Evolutionary conservation across 768 basidiomycete species (phyloP), one percentile per base, ranked within the genome.

Genomic region (Rhizopogon sp.): DNA sequence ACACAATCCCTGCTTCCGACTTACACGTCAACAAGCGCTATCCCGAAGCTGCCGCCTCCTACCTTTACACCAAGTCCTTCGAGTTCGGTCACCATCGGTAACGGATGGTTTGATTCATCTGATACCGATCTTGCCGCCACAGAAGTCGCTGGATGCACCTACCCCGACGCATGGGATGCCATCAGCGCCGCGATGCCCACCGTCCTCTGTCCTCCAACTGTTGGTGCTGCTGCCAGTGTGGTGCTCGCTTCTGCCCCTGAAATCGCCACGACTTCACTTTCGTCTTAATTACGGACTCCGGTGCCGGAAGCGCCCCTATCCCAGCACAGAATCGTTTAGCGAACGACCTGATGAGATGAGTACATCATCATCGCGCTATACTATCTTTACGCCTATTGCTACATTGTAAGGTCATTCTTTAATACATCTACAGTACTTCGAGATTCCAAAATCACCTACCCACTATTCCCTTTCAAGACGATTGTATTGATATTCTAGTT

Each of bases 101-200:
- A 74, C 56, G 87, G 86, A 3, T 88, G 87, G 87, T 75, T 74
- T 28, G 74, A 85, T 59, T 29, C 71, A 5, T 60, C 68, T 39
- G 83, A 87, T 60, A 82, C 77, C 4, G 70, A 65, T 17, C 66
- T 71, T 20, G 84, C 82, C 22, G 82, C 77, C 63, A 82, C 81
- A 17, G 74, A 80, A 28, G 75, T 89, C 45, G 69, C 75, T 47
- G 87, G 85, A 9, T 90, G 88, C 62, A 70, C 66, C 49, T 88
- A 90, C 63, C 85, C 83, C 25, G 67, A 82, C 60, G 74, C 82
- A 44, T 90, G 85, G 82, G 72, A 80, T 60, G 84, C 83, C 16
- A 76, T 78, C 29, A 71, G 70, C 53, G 77, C 72, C 16, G 46
- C 76, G 43, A 65, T 85, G 55, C 81, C 81, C 29, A 67, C 76